These are phyloP conservation scores for Trypanosoma brucei DNA, from an alignment of 208 protist species.

Conservation along the genomic window DNA sequence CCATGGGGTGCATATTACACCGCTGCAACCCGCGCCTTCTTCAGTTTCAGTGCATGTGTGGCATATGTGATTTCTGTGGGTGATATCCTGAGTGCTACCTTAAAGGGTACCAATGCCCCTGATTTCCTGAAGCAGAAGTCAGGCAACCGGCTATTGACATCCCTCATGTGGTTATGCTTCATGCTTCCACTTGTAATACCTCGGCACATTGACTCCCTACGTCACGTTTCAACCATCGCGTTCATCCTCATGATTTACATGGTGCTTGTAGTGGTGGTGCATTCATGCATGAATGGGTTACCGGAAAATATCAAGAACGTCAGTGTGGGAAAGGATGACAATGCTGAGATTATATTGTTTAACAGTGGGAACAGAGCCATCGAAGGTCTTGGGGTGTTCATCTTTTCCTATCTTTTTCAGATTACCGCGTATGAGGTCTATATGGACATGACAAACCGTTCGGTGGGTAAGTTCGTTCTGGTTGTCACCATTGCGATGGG, in stretches of 20 bases:
- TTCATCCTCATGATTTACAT: slow-evolving; percentile 58
- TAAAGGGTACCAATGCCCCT: slow-evolving; percentile 15
- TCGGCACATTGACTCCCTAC: slow-evolving; percentile 59
- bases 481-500: slow-evolving; percentile 31
- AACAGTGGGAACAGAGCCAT: slow-evolving; percentile 13
- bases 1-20: slow-evolving; percentile 29
- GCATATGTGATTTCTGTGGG: slow-evolving; percentile 56
- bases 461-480: slow-evolving; percentile 32
- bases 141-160: slow-evolving; percentile 39
- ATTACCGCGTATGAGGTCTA: slow-evolving; percentile 20
- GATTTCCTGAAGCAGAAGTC: slow-evolving; percentile 16
- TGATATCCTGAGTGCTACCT: slow-evolving; percentile 38
- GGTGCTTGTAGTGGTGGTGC: slow-evolving; percentile 37
- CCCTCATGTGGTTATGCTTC: slow-evolving; percentile 42
- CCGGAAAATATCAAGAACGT: not conserved
- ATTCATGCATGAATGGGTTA: slow-evolving; percentile 37
- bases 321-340: not conserved
- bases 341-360: slow-evolving; percentile 11
- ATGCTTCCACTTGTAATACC: slow-evolving; percentile 65
- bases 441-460: slow-evolving; percentile 34
- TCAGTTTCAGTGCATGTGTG: slow-evolving; percentile 41
- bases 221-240: slow-evolving; percentile 46
- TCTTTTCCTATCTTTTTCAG: slow-evolving; percentile 59
- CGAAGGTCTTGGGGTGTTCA: slow-evolving; percentile 26
- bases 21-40: slow-evolving; percentile 23